A percentile compares a stretch with the other conserved stretches of the same genome.
Conservation (phyloP, 2,329 filamentous ascomycete genomes). For the Aureobasidium musti region DNA sequence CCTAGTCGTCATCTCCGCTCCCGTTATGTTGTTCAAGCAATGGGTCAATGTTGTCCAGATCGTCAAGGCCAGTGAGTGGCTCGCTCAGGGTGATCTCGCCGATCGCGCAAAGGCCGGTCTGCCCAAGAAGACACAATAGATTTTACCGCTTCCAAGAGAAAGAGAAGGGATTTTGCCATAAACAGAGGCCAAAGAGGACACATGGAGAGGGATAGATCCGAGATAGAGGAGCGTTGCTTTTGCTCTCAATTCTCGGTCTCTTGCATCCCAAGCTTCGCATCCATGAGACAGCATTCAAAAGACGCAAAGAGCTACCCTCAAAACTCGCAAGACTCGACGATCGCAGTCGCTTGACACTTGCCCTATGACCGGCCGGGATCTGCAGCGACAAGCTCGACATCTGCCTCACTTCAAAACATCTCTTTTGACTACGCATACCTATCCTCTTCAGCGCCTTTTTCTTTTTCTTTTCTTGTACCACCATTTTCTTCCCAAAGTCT, state of each 20-base stretch:
- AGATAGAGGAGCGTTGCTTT: not conserved
- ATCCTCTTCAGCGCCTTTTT: not conserved
- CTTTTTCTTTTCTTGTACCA: not conserved
- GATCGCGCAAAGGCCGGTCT: constrained; percentile 53
- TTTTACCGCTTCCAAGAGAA: not conserved
- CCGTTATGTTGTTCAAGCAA: constrained; percentile 90
- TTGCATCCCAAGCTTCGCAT: not conserved
- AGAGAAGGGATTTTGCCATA: not conserved
- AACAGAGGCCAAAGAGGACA: not conserved
- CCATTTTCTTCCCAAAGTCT: not conserved
- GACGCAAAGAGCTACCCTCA: too few species aligned
- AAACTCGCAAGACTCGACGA: not conserved
- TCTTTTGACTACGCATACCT: not conserved
- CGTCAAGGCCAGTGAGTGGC: constrained; percentile 86
- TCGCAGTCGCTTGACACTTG: too few species aligned
- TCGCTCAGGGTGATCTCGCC: constrained; percentile 85
- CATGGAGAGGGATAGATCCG: too few species aligned
- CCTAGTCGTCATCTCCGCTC: constrained; percentile 75
- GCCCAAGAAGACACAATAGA: constrained; percentile 31
- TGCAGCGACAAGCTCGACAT: not conserved
- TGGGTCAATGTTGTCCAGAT: constrained; percentile 92
- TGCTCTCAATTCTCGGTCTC: not conserved
- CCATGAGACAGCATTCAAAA: not conserved
- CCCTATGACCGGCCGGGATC: not conserved
- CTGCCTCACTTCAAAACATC: not conserved